Conservation (phyloP, 192 early-diverging fungal genomes). For the Jimgerdemannia lactiflua region DNA sequence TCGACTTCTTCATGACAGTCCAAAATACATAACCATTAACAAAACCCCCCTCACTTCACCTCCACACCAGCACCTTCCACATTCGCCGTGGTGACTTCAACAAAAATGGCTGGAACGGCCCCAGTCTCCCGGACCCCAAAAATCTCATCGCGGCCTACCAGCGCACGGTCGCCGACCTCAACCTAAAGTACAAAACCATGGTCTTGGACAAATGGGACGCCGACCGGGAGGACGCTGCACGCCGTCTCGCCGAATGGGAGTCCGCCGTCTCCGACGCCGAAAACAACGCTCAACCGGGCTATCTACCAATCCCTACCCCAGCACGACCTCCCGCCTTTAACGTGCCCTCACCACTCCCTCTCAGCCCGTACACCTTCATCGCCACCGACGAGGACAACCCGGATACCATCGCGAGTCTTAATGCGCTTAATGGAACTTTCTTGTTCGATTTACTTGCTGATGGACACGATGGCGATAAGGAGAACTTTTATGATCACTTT, state of each 20-base stretch:
- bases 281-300: neutral
- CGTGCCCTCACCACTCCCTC: neutral
- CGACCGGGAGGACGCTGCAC: neutral
- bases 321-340: neutral
- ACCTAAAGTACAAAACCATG: neutral
- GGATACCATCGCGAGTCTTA: neutral
- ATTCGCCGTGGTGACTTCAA: neutral
- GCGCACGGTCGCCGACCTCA: neutral
- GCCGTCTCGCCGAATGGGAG: neutral
- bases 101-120: neutral
- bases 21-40: no score
- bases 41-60: neutral
- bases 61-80: neutral
- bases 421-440: neutral
- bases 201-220: neutral
- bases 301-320: neutral
- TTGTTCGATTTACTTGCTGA: neutral
- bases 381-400: neutral
- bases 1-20: no score
- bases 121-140: neutral
- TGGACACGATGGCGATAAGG: neutral
- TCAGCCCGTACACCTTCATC: neutral
- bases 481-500: neutral
- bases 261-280: neutral
- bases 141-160: neutral